Evolutionary conservation across 352 stramenopile species (phyloP).

Genomic region (Globisporangium paroecandrum): DNA sequence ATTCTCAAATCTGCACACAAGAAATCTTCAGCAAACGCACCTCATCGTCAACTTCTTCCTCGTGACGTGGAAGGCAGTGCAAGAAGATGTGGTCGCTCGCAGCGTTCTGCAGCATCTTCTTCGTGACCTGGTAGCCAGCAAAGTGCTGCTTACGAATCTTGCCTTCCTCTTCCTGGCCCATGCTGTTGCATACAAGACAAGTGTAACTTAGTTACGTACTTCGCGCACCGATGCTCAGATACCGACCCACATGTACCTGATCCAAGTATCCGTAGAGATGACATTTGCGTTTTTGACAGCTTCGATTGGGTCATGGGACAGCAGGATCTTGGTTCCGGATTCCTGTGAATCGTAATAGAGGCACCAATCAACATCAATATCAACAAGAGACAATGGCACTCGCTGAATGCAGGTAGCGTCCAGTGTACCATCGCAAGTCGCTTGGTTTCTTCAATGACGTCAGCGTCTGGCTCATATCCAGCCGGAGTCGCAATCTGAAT

Average conservation of each 20-base stretch:
- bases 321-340: conserved; percentile 63
- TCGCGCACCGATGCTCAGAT: neutral
- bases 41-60: conserved; percentile 97
- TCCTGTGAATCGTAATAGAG: conserved; percentile 19
- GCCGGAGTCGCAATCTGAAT: conserved; percentile 93
- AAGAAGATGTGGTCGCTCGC: conserved; percentile 94
- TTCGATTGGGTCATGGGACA: conserved; percentile 90
- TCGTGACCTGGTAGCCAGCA: conserved; percentile 94
- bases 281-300: conserved; percentile 93
- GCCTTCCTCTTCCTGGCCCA: conserved; percentile 94
- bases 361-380: neutral
- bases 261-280: conserved; percentile 97
- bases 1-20: neutral
- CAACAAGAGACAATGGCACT: neutral
- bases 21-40: conserved; percentile 39
- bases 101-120: conserved; percentile 89
- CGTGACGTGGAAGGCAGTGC: conserved; percentile 96
- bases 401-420: neutral
- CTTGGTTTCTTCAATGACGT: conserved; percentile 89
- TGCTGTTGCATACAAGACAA: conserved; percentile 32
- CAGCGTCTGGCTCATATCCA: conserved; percentile 90
- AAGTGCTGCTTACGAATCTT: conserved; percentile 93
- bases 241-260: conserved; percentile 41
- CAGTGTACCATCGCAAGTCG: conserved; percentile 59
- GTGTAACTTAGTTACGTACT: neutral